Evolutionary conservation across 345 rosid species (phyloP).

Genomic region (Hibiscus syriacus): DNA sequence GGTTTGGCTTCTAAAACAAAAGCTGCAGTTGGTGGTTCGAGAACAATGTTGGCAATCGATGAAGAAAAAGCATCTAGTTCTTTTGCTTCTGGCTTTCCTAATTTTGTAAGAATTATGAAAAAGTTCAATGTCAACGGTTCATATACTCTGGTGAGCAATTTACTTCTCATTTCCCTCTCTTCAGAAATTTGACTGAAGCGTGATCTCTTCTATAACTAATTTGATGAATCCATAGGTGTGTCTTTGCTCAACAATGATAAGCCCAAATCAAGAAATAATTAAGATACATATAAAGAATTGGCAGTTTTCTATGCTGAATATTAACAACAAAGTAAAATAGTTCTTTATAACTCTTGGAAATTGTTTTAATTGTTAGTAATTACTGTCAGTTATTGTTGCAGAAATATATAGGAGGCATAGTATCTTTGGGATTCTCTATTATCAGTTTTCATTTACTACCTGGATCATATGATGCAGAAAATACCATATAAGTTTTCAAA

Average conservation of each 20-base stretch:
- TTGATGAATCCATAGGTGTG: neutral
- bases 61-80: conserved; percentile 48
- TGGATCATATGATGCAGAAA: conserved; percentile 34
- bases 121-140: conserved; percentile 61
- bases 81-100: conserved; percentile 42
- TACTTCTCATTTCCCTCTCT: neutral
- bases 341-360: neutral
- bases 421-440: neutral
- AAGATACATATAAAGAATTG: neutral
- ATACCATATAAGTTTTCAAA: conserved; percentile 48
- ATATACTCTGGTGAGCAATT: conserved; percentile 41
- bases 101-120: conserved; percentile 53
- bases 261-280: neutral
- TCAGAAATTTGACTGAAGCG: neutral
- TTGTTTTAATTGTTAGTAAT: neutral
- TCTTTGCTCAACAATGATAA: neutral
- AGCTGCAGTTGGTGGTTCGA: conserved; percentile 21
- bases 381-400: neutral
- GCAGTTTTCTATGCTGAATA: neutral
- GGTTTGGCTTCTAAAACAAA: conserved; percentile 14
- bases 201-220: neutral
- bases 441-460: neutral
- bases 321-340: neutral
- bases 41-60: conserved; percentile 33
- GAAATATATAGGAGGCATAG: neutral